These are phyloP conservation scores for Cyanidioschyzon merolae DNA, from an alignment of 23 red algal species.

Conservation along the genomic window DNA sequence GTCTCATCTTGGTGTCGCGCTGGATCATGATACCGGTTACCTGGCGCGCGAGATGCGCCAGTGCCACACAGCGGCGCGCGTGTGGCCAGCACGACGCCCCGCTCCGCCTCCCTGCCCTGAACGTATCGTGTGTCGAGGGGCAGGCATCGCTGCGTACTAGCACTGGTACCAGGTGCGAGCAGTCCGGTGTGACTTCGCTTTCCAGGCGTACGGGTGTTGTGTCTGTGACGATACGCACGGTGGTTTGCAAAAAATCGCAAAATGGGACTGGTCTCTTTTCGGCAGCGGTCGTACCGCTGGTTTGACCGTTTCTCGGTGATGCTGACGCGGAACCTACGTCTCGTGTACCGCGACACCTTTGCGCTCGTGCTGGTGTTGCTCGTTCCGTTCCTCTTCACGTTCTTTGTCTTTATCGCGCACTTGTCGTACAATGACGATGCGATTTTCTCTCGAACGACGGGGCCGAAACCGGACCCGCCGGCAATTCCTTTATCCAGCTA, in stretches of 20 bases:
- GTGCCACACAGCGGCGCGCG: no score
- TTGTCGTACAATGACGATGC: slow-evolving; percentile 4
- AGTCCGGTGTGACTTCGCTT: no score
- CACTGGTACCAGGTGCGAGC: no score
- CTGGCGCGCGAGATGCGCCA: no score
- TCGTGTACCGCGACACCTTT: slow-evolving; percentile 12
- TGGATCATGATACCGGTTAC: no score
- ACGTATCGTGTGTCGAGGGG: no score
- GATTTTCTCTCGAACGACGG: neutral
- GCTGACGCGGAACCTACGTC: neutral
- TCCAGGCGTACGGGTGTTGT: no score
- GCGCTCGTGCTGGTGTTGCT: slow-evolving; percentile 19
- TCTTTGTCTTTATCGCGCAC: slow-evolving; percentile 22
- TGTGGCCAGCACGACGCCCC: no score
- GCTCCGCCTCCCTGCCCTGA: no score
- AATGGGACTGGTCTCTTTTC: neutral
- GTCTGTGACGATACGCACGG: no score
- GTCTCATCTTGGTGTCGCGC: no score
- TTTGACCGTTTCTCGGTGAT: neutral
- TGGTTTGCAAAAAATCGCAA: neutral
- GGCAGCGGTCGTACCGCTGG: neutral
- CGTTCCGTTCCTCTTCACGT: slow-evolving; percentile 20
- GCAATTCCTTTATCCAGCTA: neutral
- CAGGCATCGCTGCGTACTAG: no score
- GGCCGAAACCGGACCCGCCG: slow-evolving; percentile 6